Conservation (phyloP, 108 stramenopile genomes). For the Epipyxis sp. region DNA sequence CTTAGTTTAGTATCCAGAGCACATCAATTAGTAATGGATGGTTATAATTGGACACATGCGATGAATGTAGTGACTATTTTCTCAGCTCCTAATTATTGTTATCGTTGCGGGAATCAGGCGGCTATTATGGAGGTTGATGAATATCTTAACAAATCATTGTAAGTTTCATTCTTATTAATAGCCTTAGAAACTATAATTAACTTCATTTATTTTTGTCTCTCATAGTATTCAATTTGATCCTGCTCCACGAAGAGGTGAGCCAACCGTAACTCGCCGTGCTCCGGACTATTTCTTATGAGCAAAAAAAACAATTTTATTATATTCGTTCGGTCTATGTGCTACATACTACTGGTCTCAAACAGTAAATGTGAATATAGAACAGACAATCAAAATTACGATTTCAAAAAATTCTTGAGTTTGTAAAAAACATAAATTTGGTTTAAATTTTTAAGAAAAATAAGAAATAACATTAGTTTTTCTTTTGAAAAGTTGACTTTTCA, state of each 20-base stretch:
- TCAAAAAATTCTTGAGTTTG: too few relatives aligned
- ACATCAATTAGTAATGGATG: constrained; percentile 93
- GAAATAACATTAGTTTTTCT: too few relatives aligned
- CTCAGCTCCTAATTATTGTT: constrained; percentile 97
- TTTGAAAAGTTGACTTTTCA: too few relatives aligned
- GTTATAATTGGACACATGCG: constrained; percentile 95
- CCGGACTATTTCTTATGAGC: constrained; percentile 92
- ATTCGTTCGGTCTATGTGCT: too few relatives aligned
- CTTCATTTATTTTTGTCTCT: background rate
- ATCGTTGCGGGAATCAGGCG: constrained; percentile 95
- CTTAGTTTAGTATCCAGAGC: constrained; percentile 73
- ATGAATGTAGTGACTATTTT: constrained; percentile 90
- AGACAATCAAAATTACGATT: too few relatives aligned
- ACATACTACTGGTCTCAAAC: too few relatives aligned
- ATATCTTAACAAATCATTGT: constrained; percentile 71
- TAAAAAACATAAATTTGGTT: too few relatives aligned
- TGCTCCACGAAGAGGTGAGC: constrained; percentile 92
- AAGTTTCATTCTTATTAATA: constrained; percentile 9
- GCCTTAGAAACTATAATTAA: background rate
- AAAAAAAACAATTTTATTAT: too few relatives aligned
- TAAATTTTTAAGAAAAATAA: too few relatives aligned
- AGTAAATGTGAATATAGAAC: too few relatives aligned
- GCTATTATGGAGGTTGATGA: constrained; percentile 97
- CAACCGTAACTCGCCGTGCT: constrained; percentile 79
- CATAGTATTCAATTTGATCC: constrained; percentile 76